Evolutionary conservation across 2,329 filamentous ascomycete species (phyloP).

Genomic region (Xylaria sp.): DNA sequence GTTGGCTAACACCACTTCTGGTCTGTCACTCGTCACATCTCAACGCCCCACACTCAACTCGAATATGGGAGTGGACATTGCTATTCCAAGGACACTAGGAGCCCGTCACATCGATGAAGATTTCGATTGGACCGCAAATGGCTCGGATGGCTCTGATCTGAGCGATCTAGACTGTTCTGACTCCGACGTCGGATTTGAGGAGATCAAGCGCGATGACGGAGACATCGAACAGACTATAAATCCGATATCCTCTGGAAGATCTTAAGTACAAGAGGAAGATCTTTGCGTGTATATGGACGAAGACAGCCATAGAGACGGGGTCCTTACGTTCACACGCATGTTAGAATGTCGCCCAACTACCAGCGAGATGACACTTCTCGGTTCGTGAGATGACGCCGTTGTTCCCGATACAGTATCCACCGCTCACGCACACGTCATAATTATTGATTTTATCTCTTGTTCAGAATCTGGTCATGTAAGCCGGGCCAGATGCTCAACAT

Average conservation of each 20-base stretch:
- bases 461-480: no score
- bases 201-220: neutral
- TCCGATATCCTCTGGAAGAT: no score
- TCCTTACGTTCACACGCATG: no score
- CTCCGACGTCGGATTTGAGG: neutral
- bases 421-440: no score
- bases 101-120: neutral
- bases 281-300: neutral
- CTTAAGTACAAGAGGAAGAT: no score
- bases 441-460: no score
- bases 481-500: no score
- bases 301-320: no score
- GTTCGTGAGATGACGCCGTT: no score
- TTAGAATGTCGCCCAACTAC: no score
- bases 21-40: neutral
- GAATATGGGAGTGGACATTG: neutral
- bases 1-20: neutral
- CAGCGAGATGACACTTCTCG: no score
- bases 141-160: neutral
- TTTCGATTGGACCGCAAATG: slow-evolving; percentile 7
- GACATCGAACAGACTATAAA: neutral
- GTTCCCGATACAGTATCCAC: no score
- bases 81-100: neutral
- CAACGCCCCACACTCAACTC: neutral
- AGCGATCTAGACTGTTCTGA: neutral